A percentile compares a stretch with the other conserved stretches of the same genome.
Evolutionary conservation across 148 eudicot species (phyloP).

Genomic region (Talinum fruticosum): DNA sequence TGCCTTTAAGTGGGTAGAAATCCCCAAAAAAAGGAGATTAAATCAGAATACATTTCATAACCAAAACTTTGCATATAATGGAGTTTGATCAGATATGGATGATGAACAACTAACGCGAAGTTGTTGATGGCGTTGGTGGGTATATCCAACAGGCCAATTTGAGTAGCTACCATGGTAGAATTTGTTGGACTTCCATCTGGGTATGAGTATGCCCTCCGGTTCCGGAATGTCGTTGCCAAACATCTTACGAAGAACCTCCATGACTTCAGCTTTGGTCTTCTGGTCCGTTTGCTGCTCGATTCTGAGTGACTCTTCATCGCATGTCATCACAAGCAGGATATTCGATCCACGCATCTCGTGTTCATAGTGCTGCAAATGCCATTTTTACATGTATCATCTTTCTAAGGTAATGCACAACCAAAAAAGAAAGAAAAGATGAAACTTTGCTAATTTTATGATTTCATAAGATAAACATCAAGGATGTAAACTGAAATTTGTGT

Average conservation of each 20-base stretch:
- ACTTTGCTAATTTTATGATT: no score
- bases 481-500: no score
- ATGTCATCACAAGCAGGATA: constrained; percentile 25
- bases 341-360: constrained; percentile 30
- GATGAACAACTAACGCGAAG: constrained; percentile 21
- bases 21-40: neutral
- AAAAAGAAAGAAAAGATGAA: neutral
- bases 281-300: constrained; percentile 29
- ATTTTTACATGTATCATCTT: no score
- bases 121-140: constrained; percentile 21
- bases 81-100: no score
- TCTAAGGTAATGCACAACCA: no score
- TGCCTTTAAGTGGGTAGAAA: constrained; percentile 11
- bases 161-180: constrained; percentile 29
- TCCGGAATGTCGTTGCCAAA: constrained; percentile 36
- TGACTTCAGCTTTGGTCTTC: constrained; percentile 29
- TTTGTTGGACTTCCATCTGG: constrained; percentile 32
- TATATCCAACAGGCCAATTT: constrained; percentile 34
- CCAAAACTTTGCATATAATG: neutral
- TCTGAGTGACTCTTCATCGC: constrained; percentile 27
- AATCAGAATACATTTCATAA: neutral
- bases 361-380: constrained; percentile 39
- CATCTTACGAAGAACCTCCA: constrained; percentile 33
- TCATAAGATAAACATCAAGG: no score
- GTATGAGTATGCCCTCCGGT: constrained; percentile 20